Evolutionary conservation across 345 rosid species (phyloP).

Genomic region (Eucalyptus regnans): DNA sequence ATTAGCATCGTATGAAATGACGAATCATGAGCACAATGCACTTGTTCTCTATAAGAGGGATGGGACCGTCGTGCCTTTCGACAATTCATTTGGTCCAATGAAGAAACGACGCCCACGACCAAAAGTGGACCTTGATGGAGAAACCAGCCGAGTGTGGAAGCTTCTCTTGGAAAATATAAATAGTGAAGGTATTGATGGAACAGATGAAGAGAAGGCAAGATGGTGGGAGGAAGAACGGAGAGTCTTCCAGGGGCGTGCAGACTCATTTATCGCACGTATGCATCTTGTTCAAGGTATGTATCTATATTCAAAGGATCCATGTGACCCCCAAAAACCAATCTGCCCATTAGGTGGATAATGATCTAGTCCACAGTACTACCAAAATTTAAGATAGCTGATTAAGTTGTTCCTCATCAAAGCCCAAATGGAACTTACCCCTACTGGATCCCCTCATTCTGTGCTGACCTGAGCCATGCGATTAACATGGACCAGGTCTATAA

Average conservation of each 20-base stretch:
- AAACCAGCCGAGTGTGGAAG: constrained; percentile 77
- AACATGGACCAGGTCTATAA: neutral
- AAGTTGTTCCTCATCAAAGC: neutral
- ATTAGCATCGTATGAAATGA: constrained; percentile 33
- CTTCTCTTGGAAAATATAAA: constrained; percentile 60
- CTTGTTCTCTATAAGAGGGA: constrained; percentile 40
- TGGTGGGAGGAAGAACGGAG: constrained; percentile 88
- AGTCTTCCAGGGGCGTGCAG: constrained; percentile 67
- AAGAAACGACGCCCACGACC: constrained; percentile 54
- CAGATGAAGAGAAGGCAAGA: constrained; percentile 45
- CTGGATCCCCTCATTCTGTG: neutral
- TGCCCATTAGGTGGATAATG: neutral
- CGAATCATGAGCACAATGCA: constrained; percentile 26
- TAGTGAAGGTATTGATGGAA: constrained; percentile 66
- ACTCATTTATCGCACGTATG: constrained; percentile 90
- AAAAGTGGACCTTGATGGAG: constrained; percentile 77
- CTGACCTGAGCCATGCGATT: neutral
- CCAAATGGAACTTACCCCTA: neutral
- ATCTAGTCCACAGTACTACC: neutral
- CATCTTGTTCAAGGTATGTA: constrained; percentile 91
- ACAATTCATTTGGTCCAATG: constrained; percentile 10
- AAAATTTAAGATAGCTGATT: neutral
- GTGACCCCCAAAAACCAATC: neutral
- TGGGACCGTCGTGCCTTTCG: constrained; percentile 48
- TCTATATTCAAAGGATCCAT: neutral